Percentiles rank a stretch among this genome's conserved stretches.
These are phyloP conservation scores for Ascochyta koolunga DNA, from an alignment of 2,329 filamentous ascomycete genomes.

Conservation along the genomic window DNA sequence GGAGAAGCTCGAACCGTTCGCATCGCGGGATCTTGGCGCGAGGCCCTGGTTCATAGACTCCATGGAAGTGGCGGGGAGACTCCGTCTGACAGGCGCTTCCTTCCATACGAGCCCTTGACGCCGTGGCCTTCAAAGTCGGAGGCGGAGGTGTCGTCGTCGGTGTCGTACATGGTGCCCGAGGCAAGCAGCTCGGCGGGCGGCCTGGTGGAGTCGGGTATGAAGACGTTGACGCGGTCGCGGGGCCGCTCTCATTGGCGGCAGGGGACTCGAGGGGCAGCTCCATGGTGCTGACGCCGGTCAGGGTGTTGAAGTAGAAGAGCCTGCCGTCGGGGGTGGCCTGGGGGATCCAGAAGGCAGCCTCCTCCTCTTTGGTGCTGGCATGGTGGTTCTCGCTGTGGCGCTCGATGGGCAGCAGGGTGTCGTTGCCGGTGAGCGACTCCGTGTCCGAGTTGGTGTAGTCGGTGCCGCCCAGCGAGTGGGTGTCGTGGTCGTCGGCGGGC, in stretches of 20 bases:
- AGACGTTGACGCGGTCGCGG: slow-evolving; percentile 84
- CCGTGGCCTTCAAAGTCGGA: slow-evolving; percentile 80
- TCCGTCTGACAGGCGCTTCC: slow-evolving; percentile 69
- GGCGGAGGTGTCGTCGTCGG: slow-evolving; percentile 87
- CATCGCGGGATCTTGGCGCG: slow-evolving; percentile 59
- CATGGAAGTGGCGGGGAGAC: slow-evolving; percentile 90
- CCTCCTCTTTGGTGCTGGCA: slow-evolving; percentile 69
- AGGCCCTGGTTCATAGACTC: slow-evolving; percentile 81
- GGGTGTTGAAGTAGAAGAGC: slow-evolving; percentile 97
- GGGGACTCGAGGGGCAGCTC: slow-evolving; percentile 94
- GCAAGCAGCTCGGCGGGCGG: slow-evolving; percentile 92
- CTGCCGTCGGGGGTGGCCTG: slow-evolving; percentile 93
- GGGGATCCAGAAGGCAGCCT: slow-evolving; percentile 97
- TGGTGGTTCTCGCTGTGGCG: slow-evolving; percentile 55
- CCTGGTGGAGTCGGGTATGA: slow-evolving; percentile 85
- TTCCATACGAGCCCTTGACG: slow-evolving; percentile 70
- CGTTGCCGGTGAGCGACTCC: slow-evolving; percentile 51
- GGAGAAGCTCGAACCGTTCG: slow-evolving; percentile 53
- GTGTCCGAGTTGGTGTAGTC: slow-evolving; percentile 52
- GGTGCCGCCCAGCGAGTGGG: slow-evolving; percentile 53
- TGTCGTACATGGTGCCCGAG: slow-evolving; percentile 82
- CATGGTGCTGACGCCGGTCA: slow-evolving; percentile 93
- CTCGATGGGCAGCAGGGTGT: slow-evolving; percentile 67
- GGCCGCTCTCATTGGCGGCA: slow-evolving; percentile 79
- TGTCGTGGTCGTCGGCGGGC: slow-evolving; percentile 45